phyloP scores from a whole-genome alignment of 2,329 filamentous ascomycete species.

The Cercospora nicotianae region DNA sequence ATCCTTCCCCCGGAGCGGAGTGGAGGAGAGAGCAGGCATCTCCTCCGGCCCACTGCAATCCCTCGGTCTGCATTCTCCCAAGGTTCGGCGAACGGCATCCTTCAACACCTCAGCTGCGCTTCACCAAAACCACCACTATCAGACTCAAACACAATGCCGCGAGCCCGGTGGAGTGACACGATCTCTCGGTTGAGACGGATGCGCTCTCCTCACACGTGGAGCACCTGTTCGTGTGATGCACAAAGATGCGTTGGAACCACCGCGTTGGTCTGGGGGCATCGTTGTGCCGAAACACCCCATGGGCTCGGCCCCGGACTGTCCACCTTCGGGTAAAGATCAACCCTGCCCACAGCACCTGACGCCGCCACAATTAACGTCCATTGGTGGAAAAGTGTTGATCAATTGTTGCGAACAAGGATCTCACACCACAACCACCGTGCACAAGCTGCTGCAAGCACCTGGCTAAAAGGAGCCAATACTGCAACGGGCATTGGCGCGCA shows the following conservation, averaged over 20 bases:
- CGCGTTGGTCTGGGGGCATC: neutral
- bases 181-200: neutral
- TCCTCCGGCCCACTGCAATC: neutral
- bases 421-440: neutral
- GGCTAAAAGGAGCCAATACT: neutral
- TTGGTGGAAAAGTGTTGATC: slow-evolving; percentile 4
- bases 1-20: neutral
- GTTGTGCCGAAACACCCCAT: slow-evolving; percentile 2
- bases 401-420: slow-evolving; percentile 7
- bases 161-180: neutral
- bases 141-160: neutral
- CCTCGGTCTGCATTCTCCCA: neutral
- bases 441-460: slow-evolving; percentile 3
- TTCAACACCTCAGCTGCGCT: neutral
- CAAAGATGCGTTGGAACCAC: neutral
- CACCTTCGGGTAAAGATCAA: slow-evolving; percentile 1
- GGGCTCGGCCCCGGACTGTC: slow-evolving; percentile 4
- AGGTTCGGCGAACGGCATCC: neutral
- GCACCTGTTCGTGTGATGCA: neutral
- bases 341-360: slow-evolving; percentile 2
- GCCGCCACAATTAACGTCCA: neutral
- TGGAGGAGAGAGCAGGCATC: neutral
- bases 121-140: neutral
- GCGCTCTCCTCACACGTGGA: neutral
- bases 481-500: slow-evolving; percentile 1